phyloP scores from a whole-genome alignment of 495 filamentous ascomycete genomes.

The Trichoderma gamsii region DNA sequence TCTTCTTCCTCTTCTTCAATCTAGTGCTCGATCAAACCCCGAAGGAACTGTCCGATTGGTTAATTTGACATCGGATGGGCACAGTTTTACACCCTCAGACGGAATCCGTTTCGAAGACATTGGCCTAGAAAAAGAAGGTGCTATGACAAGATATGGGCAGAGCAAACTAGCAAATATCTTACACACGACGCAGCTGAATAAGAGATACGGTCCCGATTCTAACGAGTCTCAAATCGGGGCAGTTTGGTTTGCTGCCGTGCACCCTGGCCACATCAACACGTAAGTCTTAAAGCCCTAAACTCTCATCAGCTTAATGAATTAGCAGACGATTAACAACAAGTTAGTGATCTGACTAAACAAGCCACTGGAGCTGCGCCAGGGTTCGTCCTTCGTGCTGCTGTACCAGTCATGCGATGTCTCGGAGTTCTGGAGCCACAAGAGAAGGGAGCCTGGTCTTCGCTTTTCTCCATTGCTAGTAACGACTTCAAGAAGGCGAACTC shows the following conservation, averaged over 20 bases:
- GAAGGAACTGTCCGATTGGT: constrained; percentile 34
- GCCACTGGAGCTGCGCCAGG: constrained; percentile 11
- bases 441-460: constrained; percentile 20
- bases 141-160: constrained; percentile 21
- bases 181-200: constrained; percentile 30
- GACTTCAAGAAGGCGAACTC: constrained; percentile 15
- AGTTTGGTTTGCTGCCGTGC: constrained; percentile 37
- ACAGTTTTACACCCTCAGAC: constrained; percentile 27
- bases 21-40: constrained; percentile 23
- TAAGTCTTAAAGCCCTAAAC: background rate
- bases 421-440: constrained; percentile 18
- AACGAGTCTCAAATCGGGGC: constrained; percentile 24
- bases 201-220: constrained; percentile 33
- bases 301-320: background rate
- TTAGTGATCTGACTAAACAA: constrained; percentile 17
- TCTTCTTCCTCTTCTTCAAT: constrained; percentile 33
- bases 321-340: background rate
- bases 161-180: constrained; percentile 24
- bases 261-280: constrained; percentile 32
- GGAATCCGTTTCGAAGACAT: constrained; percentile 33
- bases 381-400: constrained; percentile 14
- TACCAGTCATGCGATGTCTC: constrained; percentile 17
- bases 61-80: constrained; percentile 35
- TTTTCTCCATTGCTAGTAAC: constrained; percentile 21
- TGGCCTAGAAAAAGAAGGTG: constrained; percentile 18